Percentiles rank a stretch among this genome's conserved stretches.
Evolutionary conservation across 768 basidiomycete species (phyloP).

Genomic region (Filobasidium floriforme): DNA sequence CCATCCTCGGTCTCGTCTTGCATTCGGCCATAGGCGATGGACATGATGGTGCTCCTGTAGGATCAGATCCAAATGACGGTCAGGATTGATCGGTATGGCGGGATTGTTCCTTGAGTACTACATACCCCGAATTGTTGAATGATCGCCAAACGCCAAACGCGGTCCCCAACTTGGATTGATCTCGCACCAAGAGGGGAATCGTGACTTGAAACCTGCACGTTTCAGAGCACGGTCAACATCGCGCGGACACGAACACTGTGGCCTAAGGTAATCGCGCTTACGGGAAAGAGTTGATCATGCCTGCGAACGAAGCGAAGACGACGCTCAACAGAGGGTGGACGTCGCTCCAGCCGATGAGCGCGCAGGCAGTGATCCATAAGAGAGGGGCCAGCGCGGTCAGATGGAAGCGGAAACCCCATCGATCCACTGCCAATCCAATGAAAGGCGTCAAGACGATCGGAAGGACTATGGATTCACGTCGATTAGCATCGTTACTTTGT

Average conservation of each 20-base stretch:
- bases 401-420: constrained; percentile 19
- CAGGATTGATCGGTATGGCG: background rate
- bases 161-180: background rate
- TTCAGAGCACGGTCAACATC: background rate
- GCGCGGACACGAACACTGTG: background rate
- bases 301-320: constrained; percentile 18
- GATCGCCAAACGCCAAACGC: background rate
- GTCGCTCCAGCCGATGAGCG: constrained; percentile 12
- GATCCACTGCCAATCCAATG: constrained; percentile 12
- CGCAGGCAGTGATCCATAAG: constrained; percentile 21
- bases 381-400: constrained; percentile 17
- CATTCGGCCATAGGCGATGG: constrained; percentile 10
- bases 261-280: background rate
- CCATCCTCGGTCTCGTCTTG: constrained; percentile 7
- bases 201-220: constrained; percentile 1
- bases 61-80: background rate
- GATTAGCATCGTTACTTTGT: background rate
- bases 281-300: constrained; percentile 10
- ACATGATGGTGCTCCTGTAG: background rate
- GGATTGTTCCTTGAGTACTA: background rate
- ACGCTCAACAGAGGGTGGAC: constrained; percentile 18
- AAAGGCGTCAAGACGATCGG: constrained; percentile 13
- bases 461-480: background rate
- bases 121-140: constrained; percentile 18
- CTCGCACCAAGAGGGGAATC: background rate